Evolutionary conservation across 208 protist genomes (phyloP), one percentile per base, ranked within the genome.

Genomic region (Trypanosoma avium): DNA sequence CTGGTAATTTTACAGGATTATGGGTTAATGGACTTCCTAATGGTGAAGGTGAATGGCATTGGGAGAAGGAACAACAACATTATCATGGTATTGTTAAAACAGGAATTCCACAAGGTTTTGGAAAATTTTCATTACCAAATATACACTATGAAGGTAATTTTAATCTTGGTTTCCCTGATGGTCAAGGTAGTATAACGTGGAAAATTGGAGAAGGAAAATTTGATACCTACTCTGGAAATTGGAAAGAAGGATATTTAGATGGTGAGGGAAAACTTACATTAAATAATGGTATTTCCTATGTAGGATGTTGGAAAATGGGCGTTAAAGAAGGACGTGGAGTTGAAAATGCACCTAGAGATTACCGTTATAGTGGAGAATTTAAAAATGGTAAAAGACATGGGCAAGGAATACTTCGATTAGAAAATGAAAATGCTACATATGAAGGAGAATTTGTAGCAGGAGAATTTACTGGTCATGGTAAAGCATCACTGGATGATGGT

Each of bases 281-380:
- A 32, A 15, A 47, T 40, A 52, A 63, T 6, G 49, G 56, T 21
- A 30, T 27, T 13, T 55, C 26, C 46, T 94, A 93, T 72, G 70
- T 74, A 13, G 91, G 88, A n/a, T 38, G 35, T 9, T 94, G 86
- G 88, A 35, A 36, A 17, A 42, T 72, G 4, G 87, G 85, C 38
- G 47, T 65, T 15, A 67, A 72, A 19, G 71, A 90, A 26, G 86
- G 86, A 13, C 36, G 67, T 3, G 88, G 83, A n/a, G 49, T 57
- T 13, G 70, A 86, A 46, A 50, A 27, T 48, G 52, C 45, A 33
- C 40, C 64, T 33, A 27, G 32, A 15, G 24, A 47, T 17, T 66
- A 73, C 8, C 15, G 63, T 12, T 94, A 93, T 67, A 77, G 81
- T n/a, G 92, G 92, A 45, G 38, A 73, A 5, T 94, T 90, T 63